Evolutionary conservation across 2,329 filamentous ascomycete species (phyloP), one percentile per base, ranked within the genome.

Genomic region (Fusarium hainanense): DNA sequence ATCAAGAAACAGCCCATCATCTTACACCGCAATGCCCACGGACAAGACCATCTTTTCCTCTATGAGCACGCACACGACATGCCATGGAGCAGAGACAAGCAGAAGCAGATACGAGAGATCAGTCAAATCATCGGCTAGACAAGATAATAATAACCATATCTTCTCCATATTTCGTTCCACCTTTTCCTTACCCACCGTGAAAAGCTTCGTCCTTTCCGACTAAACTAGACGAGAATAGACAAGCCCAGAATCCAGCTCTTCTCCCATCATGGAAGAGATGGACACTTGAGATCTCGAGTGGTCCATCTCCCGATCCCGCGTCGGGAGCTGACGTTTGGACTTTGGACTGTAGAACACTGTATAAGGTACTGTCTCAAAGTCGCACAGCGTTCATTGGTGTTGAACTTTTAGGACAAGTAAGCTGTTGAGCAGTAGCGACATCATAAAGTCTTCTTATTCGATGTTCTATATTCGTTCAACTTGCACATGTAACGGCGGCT

Each of bases 211-310:
- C 41, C 51, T 58, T 40, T 47, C 44, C 50, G 47, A 61, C 27
- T 11, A 37, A n/a, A 37, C 34, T 37, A 37, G 34, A 37, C 18
- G n/a, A 37, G 34, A 37, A 23, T 42, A 23, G 41, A 23, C 21
- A 16, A 28, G 34, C 49, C 49, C 32, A 52, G 49, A 42, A 23
- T 28, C 49, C 34, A 52, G 49, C 49, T 52, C 32, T 23, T 6
- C 32, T 51, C 71, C 66, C 23, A 58, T 72, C 68, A 50, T 56
- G 70, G 68, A 68, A 74, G 56, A 54, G 72, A 74, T 74, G 65
- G 52, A 40, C 72, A 47, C 43, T 44, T 47, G 42, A 63, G 67
- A 74, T 74, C 71, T 62, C 30, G 52, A 61, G 43, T 55, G 56
- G 56, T 65, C 55, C 50, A 58, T 50, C 27, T n/a, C 37, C 67